Base-by-base conservation (phyloP, 495 filamentous ascomycete genomes). In the Cudoniella acicularis region DNA sequence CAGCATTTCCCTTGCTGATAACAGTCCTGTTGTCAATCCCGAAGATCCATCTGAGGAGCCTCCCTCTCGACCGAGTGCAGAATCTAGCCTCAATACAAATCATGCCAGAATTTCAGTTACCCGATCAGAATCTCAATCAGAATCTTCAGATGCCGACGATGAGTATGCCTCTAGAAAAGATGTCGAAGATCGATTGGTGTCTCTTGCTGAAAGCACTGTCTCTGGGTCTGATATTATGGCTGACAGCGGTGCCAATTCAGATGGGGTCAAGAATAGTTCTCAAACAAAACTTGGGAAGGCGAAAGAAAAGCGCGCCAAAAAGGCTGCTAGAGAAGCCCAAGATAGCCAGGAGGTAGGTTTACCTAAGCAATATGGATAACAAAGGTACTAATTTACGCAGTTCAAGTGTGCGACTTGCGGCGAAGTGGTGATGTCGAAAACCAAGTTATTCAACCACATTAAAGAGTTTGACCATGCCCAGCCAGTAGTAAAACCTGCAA, bases 281-380 rank as follows among this genome's bases (percentile, higher is more conserved):
- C 26, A 43, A 9, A 56, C 30, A 16, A 63, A 61, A 36, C 59
- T 89, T 1, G 92, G 94, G 22, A 96, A 92, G 70, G 94, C 94
- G 9, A 96, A 93, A 68, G 81, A 88, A 59, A 96, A 90, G 69
- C 82, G 89, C 45, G 87, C 89, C 42, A 96, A 91, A 70, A 90
- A 84, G 65, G 87, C 87, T 17, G 87, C 88, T 24, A 80, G 83
- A 30, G 72, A 81, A 55, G 77, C 82, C 18, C 69, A 71, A 17
- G 71, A 69, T 17, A 64, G 68, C 10, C 68, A 69, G 24, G 59
- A 59, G 20, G 62, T 60, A 56, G 49, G 54, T 36, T 1, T 30
- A 17, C 2, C 21, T 2, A 3, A 4, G 3, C 16, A 20, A 49
- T 21, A 17, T 46, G 23, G 25, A 41, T 27, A 23, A 21, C 46